phyloP scores from a whole-genome alignment of 2,329 filamentous ascomycete genomes.

The Graphilbum fragrans region DNA sequence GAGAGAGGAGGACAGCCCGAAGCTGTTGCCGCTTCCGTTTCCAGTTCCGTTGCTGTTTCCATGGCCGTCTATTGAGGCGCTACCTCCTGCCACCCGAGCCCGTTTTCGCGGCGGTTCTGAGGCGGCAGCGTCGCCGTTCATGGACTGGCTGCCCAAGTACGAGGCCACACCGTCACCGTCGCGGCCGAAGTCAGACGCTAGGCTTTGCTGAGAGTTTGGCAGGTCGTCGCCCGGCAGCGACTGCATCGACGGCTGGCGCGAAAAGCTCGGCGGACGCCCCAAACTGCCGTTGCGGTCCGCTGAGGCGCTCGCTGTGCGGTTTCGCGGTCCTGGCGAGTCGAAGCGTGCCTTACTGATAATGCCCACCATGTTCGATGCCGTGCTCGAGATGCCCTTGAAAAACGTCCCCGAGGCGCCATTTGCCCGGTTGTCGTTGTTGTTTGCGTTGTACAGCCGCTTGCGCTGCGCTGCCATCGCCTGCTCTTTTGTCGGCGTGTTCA shows the following conservation, averaged over 20 bases:
- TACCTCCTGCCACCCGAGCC: constrained; percentile 43
- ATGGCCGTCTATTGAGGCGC: no score
- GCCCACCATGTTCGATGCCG: constrained; percentile 83
- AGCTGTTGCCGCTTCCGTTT: constrained; percentile 39
- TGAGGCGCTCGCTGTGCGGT: background rate
- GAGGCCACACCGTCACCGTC: constrained; percentile 35
- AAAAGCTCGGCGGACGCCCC: constrained; percentile 56
- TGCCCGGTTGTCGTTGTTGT: constrained; percentile 52
- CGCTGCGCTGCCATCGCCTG: constrained; percentile 94
- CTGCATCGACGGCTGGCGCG: constrained; percentile 56
- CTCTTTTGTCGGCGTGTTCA: constrained; percentile 96
- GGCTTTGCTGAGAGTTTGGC: constrained; percentile 76
- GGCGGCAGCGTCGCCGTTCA: constrained; percentile 41
- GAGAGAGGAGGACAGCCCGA: constrained; percentile 27
- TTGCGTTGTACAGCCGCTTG: constrained; percentile 79
- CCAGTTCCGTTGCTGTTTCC: no score
- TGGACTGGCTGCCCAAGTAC: constrained; percentile 17
- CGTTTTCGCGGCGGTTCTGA: constrained; percentile 83
- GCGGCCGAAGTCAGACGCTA: constrained; percentile 64
- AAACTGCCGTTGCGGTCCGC: constrained; percentile 38
- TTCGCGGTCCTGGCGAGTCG: constrained; percentile 67
- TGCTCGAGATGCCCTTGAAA: constrained; percentile 93
- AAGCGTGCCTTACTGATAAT: constrained; percentile 94
- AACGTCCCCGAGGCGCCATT: constrained; percentile 71
- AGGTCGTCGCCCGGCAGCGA: constrained; percentile 47